Conservation (phyloP, 768 basidiomycete genomes). For the Rhizopogon roseolus region DNA sequence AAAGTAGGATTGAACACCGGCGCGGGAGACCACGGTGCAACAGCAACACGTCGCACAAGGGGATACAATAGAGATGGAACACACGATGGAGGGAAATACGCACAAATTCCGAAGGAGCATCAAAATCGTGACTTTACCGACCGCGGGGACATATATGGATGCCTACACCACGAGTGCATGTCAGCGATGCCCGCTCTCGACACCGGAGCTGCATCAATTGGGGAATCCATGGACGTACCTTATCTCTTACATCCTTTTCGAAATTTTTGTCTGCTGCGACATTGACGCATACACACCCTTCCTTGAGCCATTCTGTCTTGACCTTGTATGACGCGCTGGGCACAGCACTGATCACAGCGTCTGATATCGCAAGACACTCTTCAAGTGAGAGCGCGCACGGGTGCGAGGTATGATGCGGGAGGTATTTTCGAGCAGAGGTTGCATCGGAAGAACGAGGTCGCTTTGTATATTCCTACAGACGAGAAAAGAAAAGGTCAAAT, state of each 20-base stretch:
- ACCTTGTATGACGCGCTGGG: slow-evolving; percentile 84
- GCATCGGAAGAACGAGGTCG: slow-evolving; percentile 52
- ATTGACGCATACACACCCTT: slow-evolving; percentile 91
- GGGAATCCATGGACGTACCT: slow-evolving; percentile 43
- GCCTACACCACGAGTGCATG: slow-evolving; percentile 44
- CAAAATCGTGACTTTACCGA: slow-evolving; percentile 97
- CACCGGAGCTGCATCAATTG: not conserved
- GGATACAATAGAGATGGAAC: not conserved
- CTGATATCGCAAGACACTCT: slow-evolving; percentile 79
- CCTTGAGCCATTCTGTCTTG: slow-evolving; percentile 84
- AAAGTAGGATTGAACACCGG: too few relatives aligned
- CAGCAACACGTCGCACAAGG: not conserved
- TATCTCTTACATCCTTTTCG: slow-evolving; percentile 86
- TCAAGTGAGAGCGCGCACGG: slow-evolving; percentile 64
- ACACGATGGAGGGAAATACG: slow-evolving; percentile 25
- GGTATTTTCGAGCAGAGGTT: slow-evolving; percentile 49
- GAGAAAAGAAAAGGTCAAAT: slow-evolving; percentile 1
- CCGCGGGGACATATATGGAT: slow-evolving; percentile 89
- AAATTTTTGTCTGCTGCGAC: slow-evolving; percentile 97
- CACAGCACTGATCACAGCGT: slow-evolving; percentile 94
- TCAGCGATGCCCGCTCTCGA: not conserved
- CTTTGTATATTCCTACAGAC: slow-evolving; percentile 81
- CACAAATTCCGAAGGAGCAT: slow-evolving; percentile 97
- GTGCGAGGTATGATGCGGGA: slow-evolving; percentile 81
- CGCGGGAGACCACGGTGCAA: not conserved